phyloP scores from a whole-genome alignment of 352 stramenopile species.

The Pythium diclinum region DNA sequence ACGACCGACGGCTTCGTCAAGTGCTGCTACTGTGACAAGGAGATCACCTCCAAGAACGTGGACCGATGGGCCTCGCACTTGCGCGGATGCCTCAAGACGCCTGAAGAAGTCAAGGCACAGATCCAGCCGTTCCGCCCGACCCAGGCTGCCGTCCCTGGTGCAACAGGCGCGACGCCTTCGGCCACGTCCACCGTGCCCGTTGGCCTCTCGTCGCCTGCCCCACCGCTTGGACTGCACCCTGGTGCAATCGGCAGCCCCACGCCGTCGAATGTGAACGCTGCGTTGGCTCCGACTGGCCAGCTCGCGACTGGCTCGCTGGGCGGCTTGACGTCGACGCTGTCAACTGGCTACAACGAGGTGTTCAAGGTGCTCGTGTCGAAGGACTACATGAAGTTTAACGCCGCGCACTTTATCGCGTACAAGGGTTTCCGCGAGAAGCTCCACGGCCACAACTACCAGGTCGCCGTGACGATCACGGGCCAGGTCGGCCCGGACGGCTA shows the following conservation, averaged over 20 bases:
- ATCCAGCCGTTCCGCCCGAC: conserved; percentile 57
- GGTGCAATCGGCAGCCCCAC: conserved; percentile 8
- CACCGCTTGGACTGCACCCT: conserved; percentile 22
- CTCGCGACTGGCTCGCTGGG: conserved; percentile 15
- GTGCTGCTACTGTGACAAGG: conserved; percentile 82
- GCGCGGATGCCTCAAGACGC: conserved; percentile 70
- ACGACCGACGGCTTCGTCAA: conserved; percentile 60
- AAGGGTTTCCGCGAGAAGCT: conserved; percentile 95
- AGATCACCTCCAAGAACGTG: conserved; percentile 82
- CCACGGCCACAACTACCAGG: conserved; percentile 97
- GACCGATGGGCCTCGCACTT: conserved; percentile 82
- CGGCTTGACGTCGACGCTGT: conserved; percentile 27
- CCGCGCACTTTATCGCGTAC: conserved; percentile 88
- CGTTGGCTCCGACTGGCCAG: conserved; percentile 14
- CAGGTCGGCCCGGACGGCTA: conserved; percentile 93
- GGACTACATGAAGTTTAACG: conserved; percentile 92
- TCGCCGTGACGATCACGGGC: conserved; percentile 89
- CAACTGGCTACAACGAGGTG: conserved; percentile 56
- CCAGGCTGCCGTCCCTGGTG: conserved; percentile 19
- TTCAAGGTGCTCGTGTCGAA: conserved; percentile 89
- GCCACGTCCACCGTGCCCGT: conserved; percentile 17
- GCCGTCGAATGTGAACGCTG: conserved; percentile 2
- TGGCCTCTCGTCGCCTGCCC: conserved; percentile 17
- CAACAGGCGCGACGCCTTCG: conserved; percentile 10
- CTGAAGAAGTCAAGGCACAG: conserved; percentile 71